Evolutionary conservation across 176 grass and related monocot genomes (phyloP).

Genomic region (Aegilops sharonensis): DNA sequence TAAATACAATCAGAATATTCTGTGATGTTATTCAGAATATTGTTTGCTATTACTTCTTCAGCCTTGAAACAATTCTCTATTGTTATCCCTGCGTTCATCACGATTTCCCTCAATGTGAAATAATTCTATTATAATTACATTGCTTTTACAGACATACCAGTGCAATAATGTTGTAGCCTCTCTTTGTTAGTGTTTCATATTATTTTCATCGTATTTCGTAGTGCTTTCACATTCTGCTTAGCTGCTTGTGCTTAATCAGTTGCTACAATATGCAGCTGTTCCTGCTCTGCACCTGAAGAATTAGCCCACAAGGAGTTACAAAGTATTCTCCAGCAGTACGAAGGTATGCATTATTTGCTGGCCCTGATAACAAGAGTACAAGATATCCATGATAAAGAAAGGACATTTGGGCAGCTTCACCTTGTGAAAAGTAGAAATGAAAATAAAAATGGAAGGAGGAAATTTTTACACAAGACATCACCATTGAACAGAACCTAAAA

Average conservation of each 20-base stretch:
- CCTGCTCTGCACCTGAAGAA: slow-evolving; percentile 75
- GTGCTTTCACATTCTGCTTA: slow-evolving; percentile 24
- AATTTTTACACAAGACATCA: not conserved
- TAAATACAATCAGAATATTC: not conserved
- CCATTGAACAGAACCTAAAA: not conserved
- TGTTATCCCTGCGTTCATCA: not conserved
- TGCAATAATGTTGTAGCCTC: not conserved
- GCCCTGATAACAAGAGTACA: not conserved
- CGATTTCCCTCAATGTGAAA: not conserved
- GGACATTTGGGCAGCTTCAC: not conserved
- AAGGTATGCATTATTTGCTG: slow-evolving; percentile 50
- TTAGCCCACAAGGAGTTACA: slow-evolving; percentile 86
- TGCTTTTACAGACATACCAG: not conserved
- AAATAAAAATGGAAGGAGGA: not conserved
- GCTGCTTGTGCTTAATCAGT: slow-evolving; percentile 11
- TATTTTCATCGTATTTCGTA: not conserved
- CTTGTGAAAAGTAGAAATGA: not conserved
- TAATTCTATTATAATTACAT: not conserved
- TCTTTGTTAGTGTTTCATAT: not conserved
- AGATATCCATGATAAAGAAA: not conserved
- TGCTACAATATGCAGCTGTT: slow-evolving; percentile 53
- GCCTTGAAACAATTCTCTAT: not conserved
- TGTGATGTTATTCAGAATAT: not conserved
- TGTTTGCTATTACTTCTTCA: not conserved
- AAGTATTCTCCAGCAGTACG: slow-evolving; percentile 81